A percentile compares a stretch with the other conserved stretches of the same genome.
These are phyloP conservation scores for Fusarium penzigii DNA, from an alignment of 2,329 filamentous ascomycete species.

Conservation along the genomic window DNA sequence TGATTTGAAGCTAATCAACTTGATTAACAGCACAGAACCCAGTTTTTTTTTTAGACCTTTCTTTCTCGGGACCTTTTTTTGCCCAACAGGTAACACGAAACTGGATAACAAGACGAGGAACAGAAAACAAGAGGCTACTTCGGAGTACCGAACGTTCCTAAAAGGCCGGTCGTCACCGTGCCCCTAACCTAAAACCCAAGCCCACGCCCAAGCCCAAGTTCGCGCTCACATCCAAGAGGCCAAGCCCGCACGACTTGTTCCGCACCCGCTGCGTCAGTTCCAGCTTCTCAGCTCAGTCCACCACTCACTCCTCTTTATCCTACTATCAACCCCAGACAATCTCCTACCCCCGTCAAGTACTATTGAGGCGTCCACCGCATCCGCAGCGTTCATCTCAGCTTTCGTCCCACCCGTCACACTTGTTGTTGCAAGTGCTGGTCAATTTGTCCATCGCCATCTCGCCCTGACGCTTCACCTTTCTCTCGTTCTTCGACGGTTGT, in stretches of 20 bases:
- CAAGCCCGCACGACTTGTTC: slow-evolving; percentile 26
- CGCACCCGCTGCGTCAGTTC: slow-evolving; percentile 24
- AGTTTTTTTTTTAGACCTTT: slow-evolving; percentile 6
- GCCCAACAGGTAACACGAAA: slow-evolving; percentile 12
- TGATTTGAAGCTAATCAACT: slow-evolving; percentile 24
- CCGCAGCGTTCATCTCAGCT: slow-evolving; percentile 30
- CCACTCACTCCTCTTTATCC: slow-evolving; percentile 21
- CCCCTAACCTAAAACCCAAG: not conserved
- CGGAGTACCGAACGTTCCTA: not conserved
- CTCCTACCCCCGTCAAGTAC: slow-evolving; percentile 21
- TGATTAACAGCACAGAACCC: slow-evolving; percentile 19
- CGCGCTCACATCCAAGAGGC: slow-evolving; percentile 12
- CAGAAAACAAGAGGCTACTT: not conserved
- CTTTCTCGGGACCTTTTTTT: slow-evolving; percentile 14
- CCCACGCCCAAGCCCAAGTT: slow-evolving; percentile 2
- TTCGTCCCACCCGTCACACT: slow-evolving; percentile 33
- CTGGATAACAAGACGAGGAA: not conserved
- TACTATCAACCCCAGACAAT: slow-evolving; percentile 26
- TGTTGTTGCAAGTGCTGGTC: slow-evolving; percentile 8
- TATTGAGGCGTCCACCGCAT: slow-evolving; percentile 23
- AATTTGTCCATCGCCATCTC: slow-evolving; percentile 19
- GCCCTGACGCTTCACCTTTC: slow-evolving; percentile 17
- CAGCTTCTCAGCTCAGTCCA: slow-evolving; percentile 25
- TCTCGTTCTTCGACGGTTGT: slow-evolving; percentile 24
- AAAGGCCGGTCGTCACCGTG: slow-evolving; percentile 4